Base-by-base conservation (phyloP, 2,329 filamentous ascomycete species). In the Grosmannia serpens region DNA sequence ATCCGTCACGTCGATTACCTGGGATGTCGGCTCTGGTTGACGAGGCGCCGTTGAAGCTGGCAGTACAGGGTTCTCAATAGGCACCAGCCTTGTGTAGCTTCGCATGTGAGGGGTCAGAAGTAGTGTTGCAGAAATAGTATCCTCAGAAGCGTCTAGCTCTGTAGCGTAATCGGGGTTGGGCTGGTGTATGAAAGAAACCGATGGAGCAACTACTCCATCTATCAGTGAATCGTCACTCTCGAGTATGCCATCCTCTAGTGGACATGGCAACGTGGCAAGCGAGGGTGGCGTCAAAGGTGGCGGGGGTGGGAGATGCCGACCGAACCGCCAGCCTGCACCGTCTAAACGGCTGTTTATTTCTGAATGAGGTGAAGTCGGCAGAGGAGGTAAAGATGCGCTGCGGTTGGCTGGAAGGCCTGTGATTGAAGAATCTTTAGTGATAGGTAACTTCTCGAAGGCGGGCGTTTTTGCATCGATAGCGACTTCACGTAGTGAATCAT, bases 201-300 rank as follows among this genome's bases (percentile, higher is more conserved):
- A 35, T 22, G 10, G 53, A 31, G 29, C 31, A 52, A 73, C 73
- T 11, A 74, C 61, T 11, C 70, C 68, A 11, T 69, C 46, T 13
- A 51, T 68, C 24, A 69, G 65, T 20, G 66, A 64, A 41, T 71
- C 72, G 38, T 69, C 65, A 55, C 66, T 66, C 63, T 68, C 70
- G 9, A 65, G 65, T 8, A 67, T 68, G 46, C 70, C 70, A 53
- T 74, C 71, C 41, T 78, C 69, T 60, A 79, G 73, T 15, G 71
- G 70, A 63, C 76, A 78, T 58, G 72, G 66, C 49, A 69, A 68
- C 54, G 70, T 68, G 58, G 74, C 75, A 56, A 76, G 66, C 60
- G 73, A 71, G 9, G 77, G 75, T 13, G 78, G 74, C 50, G 76
- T 81, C 64, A 80, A 67, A 58, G 78, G 77, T 58, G 75, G 74